Evolutionary conservation across 345 rosid genomes (phyloP).

Genomic region (Eucalyptus brandiana): DNA sequence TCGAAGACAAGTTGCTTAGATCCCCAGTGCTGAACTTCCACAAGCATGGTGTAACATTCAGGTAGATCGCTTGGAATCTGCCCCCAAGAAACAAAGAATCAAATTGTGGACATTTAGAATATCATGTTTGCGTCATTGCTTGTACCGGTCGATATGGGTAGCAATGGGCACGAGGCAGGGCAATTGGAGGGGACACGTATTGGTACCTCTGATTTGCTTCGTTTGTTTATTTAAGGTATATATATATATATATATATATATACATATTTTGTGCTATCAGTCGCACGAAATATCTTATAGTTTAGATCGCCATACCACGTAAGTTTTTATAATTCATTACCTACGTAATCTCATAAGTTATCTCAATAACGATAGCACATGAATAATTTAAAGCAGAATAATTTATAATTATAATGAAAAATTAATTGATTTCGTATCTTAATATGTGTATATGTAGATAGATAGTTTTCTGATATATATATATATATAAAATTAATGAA

Average conservation of each 20-base stretch:
- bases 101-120: background rate
- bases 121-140: background rate
- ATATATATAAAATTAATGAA: background rate
- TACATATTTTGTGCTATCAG: background rate
- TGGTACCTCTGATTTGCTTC: background rate
- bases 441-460: no score
- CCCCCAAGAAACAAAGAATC: background rate
- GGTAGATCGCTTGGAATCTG: background rate
- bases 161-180: background rate
- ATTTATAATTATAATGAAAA: background rate
- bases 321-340: background rate
- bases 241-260: no score
- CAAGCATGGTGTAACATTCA: background rate
- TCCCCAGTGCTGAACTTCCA: background rate
- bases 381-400: background rate
- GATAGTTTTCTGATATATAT: no score
- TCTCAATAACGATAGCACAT: background rate
- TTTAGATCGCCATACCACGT: background rate
- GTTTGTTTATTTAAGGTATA: background rate
- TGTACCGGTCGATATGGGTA: background rate
- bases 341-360: background rate
- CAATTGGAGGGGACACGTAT: background rate
- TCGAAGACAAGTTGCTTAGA: background rate
- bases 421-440: background rate
- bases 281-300: background rate